These are phyloP conservation scores for Triangularia verruculosa DNA, from an alignment of 2,329 filamentous ascomycete species.

Conservation along the genomic window DNA sequence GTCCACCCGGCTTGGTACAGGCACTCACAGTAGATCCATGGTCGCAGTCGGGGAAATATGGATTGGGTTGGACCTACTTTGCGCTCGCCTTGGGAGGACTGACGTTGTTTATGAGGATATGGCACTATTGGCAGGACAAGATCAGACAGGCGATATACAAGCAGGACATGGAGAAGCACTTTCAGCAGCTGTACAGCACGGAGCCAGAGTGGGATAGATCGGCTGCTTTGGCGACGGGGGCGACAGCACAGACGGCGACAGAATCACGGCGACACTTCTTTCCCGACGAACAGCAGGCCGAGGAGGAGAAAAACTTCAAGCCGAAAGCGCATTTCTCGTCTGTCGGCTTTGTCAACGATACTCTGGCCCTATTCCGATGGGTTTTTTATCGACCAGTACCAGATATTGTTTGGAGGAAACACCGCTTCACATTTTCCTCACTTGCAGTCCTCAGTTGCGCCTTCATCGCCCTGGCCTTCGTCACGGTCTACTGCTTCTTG, in stretches of 20 bases:
- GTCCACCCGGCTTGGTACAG: constrained; percentile 59
- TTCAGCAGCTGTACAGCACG: constrained; percentile 50
- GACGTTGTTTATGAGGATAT: constrained; percentile 69
- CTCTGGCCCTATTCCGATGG: constrained; percentile 79
- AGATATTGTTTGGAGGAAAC: constrained; percentile 64
- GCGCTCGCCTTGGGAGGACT: constrained; percentile 66
- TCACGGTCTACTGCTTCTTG: constrained; percentile 78
- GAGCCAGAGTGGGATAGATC: constrained; percentile 47
- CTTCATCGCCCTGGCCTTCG: constrained; percentile 65
- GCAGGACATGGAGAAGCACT: constrained; percentile 69
- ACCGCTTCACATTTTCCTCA: constrained; percentile 76
- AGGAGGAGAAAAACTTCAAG: constrained; percentile 53
- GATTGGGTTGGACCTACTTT: constrained; percentile 84
- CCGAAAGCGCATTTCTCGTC: constrained; percentile 74
- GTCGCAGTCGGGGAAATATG: constrained; percentile 80
- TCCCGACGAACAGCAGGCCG: constrained; percentile 55
- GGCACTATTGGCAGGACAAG: constrained; percentile 91
- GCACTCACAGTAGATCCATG: constrained; percentile 72
- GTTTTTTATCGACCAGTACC: constrained; percentile 86
- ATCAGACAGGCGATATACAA: constrained; percentile 87
- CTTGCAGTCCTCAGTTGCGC: constrained; percentile 68
- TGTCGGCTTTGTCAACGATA: constrained; percentile 70
- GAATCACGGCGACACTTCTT: constrained; percentile 68
- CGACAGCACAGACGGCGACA: constrained; percentile 36
- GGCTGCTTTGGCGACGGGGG: constrained; percentile 44